These are phyloP conservation scores for Pythium periplocum DNA, from an alignment of 352 stramenopile genomes.

Conservation along the genomic window DNA sequence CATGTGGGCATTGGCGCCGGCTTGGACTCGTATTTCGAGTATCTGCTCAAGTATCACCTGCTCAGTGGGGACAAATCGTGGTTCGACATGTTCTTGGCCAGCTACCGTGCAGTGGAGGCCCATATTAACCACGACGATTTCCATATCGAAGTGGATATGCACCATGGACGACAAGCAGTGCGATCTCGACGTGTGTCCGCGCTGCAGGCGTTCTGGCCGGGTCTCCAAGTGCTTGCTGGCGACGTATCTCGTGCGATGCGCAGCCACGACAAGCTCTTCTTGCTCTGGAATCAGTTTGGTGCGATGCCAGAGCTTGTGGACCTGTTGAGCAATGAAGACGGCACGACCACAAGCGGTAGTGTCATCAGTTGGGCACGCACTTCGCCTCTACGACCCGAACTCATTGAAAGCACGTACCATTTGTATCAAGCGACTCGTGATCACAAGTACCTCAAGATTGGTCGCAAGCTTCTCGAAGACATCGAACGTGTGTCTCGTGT, in stretches of 20 bases:
- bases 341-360: neutral
- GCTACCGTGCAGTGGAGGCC: conserved; percentile 70
- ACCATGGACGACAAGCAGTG: conserved; percentile 49
- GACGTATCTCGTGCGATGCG: conserved; percentile 87
- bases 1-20: conserved; percentile 89
- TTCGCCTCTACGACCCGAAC: conserved; percentile 94
- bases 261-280: conserved; percentile 92
- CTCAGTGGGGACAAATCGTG: conserved; percentile 91
- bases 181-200: conserved; percentile 68
- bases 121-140: conserved; percentile 72
- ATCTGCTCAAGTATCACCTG: conserved; percentile 96
- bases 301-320: conserved; percentile 96
- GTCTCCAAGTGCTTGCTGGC: conserved; percentile 93
- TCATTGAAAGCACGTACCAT: conserved; percentile 97
- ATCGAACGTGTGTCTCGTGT: conserved; percentile 86
- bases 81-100: conserved; percentile 91
- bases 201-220: conserved; percentile 96
- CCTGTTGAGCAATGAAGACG: conserved; percentile 30
- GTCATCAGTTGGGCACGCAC: conserved; percentile 77
- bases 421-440: conserved; percentile 89
- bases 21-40: conserved; percentile 98
- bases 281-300: conserved; percentile 92
- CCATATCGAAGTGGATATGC: conserved; percentile 87
- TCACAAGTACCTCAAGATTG: conserved; percentile 88
- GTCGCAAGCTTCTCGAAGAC: conserved; percentile 80